A percentile compares a stretch with the other conserved stretches of the same genome.
Conservation (phyloP, 495 filamentous ascomycete species). For the Daldinia childiae region DNA sequence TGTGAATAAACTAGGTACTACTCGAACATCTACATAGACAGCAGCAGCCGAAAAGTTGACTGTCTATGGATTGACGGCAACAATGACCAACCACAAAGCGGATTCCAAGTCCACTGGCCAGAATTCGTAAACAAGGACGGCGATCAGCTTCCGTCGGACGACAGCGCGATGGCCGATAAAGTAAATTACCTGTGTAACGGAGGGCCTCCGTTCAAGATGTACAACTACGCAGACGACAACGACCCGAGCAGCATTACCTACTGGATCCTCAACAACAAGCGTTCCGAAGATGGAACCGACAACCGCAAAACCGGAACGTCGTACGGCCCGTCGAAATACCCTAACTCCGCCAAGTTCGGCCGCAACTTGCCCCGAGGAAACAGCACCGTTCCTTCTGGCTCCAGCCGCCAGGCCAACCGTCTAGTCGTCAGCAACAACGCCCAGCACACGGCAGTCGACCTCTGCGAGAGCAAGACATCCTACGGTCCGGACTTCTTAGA, state of each 20-base stretch:
- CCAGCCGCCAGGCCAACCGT: slow-evolving; percentile 17
- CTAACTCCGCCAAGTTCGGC: slow-evolving; percentile 25
- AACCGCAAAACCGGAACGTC: background rate
- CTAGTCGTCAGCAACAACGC: slow-evolving; percentile 46
- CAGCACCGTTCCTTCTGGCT: background rate
- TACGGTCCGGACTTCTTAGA: slow-evolving; percentile 48
- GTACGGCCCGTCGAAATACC: slow-evolving; percentile 18
- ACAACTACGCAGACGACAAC: slow-evolving; percentile 25
- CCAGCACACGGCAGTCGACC: slow-evolving; percentile 33
- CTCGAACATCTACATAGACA: slow-evolving; percentile 59
- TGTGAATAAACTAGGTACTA: slow-evolving; percentile 33
- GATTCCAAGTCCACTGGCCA: slow-evolving; percentile 49
- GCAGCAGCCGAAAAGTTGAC: slow-evolving; percentile 50
- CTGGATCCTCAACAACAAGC: slow-evolving; percentile 30
- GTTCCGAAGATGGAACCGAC: slow-evolving; percentile 1
- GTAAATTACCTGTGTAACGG: slow-evolving; percentile 28
- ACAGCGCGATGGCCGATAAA: slow-evolving; percentile 5
- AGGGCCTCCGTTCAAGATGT: slow-evolving; percentile 32
- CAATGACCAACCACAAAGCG: slow-evolving; percentile 45
- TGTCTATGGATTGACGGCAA: slow-evolving; percentile 49
- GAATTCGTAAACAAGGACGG: slow-evolving; percentile 27
- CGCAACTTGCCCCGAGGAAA: background rate
- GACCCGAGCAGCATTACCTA: slow-evolving; percentile 27
- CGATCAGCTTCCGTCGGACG: background rate
- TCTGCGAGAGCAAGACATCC: slow-evolving; percentile 46